Percentiles rank a stretch among this genome's conserved stretches.
Conservation (phyloP, 768 basidiomycete species). For the Calocybe gangraenosa region DNA sequence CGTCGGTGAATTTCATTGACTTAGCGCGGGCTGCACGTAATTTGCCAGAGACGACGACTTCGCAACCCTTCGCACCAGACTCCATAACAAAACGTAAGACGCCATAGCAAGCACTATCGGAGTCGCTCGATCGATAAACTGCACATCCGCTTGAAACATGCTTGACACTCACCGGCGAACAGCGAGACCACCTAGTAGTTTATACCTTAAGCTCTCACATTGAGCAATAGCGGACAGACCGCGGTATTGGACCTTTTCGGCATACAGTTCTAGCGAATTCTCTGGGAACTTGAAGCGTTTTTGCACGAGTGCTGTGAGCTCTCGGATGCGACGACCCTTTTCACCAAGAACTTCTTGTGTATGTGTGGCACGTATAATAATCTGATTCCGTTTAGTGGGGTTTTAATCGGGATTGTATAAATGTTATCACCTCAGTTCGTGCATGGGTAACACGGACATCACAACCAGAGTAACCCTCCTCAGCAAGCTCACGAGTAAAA, state of each 20-base stretch:
- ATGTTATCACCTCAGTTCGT: conserved; percentile 76
- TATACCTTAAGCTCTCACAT: conserved; percentile 98
- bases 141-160: neutral
- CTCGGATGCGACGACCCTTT: conserved; percentile 98
- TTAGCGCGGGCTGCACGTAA: conserved; percentile 99
- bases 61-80: conserved; percentile 98
- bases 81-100: conserved; percentile 99
- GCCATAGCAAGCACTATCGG: conserved; percentile 89
- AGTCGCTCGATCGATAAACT: neutral
- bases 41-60: conserved; percentile 99
- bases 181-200: conserved; percentile 98
- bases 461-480: conserved; percentile 99
- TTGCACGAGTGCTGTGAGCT: conserved; percentile 96
- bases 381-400: conserved; percentile 40
- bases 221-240: conserved; percentile 98
- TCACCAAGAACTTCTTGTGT: conserved; percentile 98
- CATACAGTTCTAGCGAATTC: conserved; percentile 97
- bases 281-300: conserved; percentile 99
- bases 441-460: conserved; percentile 99
- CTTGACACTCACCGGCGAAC: conserved; percentile 77
- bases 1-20: conserved; percentile 99
- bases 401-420: neutral
- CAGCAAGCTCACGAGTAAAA: conserved; percentile 96
- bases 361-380: conserved; percentile 99
- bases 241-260: conserved; percentile 98